phyloP scores from a whole-genome alignment of 108 stramenopile species.

The Discostella pseudostelligera region DNA sequence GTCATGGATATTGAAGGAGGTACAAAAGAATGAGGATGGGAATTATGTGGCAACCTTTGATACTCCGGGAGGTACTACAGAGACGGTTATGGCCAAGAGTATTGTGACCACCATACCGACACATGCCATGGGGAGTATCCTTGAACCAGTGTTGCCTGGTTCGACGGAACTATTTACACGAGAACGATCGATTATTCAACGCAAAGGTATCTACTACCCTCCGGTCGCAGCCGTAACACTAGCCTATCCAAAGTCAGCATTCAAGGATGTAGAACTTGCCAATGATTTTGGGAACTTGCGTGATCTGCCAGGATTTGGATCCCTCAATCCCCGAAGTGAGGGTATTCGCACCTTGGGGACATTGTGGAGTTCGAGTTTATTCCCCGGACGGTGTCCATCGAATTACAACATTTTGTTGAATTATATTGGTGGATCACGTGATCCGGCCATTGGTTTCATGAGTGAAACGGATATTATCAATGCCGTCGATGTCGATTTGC shows the following conservation, averaged over 20 bases:
- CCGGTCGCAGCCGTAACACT: constrained; percentile 92
- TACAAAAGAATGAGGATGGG: constrained; percentile 35
- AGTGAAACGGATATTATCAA: constrained; percentile 82
- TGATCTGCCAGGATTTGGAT: constrained; percentile 89
- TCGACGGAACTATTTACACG: constrained; percentile 71
- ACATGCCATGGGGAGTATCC: constrained; percentile 59
- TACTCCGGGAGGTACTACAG: constrained; percentile 57
- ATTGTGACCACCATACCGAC: constrained; percentile 83
- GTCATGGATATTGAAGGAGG: constrained; percentile 68
- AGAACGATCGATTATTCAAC: constrained; percentile 52
- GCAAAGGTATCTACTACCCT: constrained; percentile 86
- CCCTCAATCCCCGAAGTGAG: constrained; percentile 84
- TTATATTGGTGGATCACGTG: constrained; percentile 95
- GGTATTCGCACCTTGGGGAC: constrained; percentile 91
- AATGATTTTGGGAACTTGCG: constrained; percentile 75
- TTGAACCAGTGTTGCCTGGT: constrained; percentile 75
- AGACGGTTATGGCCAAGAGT: constrained; percentile 58
- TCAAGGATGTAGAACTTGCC: constrained; percentile 81
- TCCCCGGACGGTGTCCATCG: constrained; percentile 88
- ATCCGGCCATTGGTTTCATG: constrained; percentile 83
- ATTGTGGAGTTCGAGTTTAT: constrained; percentile 91
- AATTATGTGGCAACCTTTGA: constrained; percentile 72
- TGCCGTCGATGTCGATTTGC: constrained; percentile 86
- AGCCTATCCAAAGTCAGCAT: constrained; percentile 90
- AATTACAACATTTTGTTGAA: constrained; percentile 89